A percentile compares a stretch with the other conserved stretches of the same genome.
phyloP scores from a whole-genome alignment of 164 flowering plant genomes.

The Umbellularia californica region DNA sequence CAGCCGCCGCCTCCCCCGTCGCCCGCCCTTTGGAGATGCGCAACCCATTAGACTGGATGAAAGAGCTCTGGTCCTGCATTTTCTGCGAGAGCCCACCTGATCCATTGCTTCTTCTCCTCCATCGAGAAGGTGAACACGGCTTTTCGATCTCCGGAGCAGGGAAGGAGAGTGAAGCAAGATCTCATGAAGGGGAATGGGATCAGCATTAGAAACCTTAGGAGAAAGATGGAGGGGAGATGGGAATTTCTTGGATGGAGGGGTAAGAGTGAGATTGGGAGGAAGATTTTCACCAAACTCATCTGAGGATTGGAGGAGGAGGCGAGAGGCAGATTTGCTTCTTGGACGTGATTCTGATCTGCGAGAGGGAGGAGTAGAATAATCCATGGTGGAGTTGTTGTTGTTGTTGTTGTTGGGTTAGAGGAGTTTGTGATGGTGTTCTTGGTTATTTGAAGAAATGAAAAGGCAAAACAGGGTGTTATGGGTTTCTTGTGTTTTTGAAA shows the following conservation, averaged over 20 bases:
- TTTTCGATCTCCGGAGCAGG: conserved; percentile 42
- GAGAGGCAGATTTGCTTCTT: conserved; percentile 47
- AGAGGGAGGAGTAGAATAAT: conserved; percentile 42
- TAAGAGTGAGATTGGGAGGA: conserved; percentile 18
- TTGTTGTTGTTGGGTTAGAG: conserved; percentile 5
- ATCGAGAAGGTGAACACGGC: conserved; percentile 45
- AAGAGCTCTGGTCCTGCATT: conserved; percentile 40
- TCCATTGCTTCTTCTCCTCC: conserved; percentile 40
- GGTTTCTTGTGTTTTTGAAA: neutral
- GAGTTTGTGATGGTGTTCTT: neutral
- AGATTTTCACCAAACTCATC: conserved; percentile 12
- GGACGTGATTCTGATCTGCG: conserved; percentile 36
- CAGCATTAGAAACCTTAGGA: conserved; percentile 12
- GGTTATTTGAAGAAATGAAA: neutral
- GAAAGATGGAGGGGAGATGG: conserved; percentile 20
- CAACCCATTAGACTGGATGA: conserved; percentile 36
- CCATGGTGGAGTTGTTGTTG: conserved; percentile 31
- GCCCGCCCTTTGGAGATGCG: conserved; percentile 51
- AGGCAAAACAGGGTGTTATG: neutral
- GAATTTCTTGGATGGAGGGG: conserved; percentile 22
- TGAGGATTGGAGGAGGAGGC: conserved; percentile 27
- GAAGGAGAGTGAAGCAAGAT: conserved; percentile 68
- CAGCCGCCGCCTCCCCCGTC: conserved; percentile 47
- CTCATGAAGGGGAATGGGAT: conserved; percentile 39
- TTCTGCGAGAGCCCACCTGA: conserved; percentile 30